Base-by-base conservation (phyloP, 2,329 filamentous ascomycete genomes). In the Coleophoma crateriformis region DNA sequence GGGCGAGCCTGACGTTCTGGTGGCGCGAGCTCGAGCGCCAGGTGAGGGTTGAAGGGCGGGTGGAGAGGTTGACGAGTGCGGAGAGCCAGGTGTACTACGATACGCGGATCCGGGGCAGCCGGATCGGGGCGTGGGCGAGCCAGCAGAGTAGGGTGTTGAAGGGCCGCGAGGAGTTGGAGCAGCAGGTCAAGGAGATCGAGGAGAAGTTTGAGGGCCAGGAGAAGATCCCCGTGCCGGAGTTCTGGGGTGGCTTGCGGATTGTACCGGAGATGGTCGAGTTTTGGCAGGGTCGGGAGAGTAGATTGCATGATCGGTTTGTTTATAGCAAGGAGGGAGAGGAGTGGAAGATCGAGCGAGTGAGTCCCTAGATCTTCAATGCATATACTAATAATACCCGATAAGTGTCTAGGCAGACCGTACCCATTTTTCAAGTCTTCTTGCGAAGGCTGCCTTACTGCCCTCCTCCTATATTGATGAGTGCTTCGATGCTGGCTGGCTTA, bases 91-190 rank as follows among this genome's bases (percentile, higher is more conserved):
- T 65, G 15, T 87, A 87, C 65, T 87, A 74, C 58, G 79, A 84
- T 62, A 84, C 82, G 14, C 69, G 83, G 40, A 90, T 90, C 45
- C 75, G 94, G 3, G 92, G 90, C 1, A 90, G 84, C 62, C 75
- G 90, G 57, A 78, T 99, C 52, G 94, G 94, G 0, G 94, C 91
- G 1, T 97, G 94, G 94, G 90, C 94, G 11, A 95, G 89, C 67
- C 78, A 81, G 68, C 94, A 99, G 79, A 95, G 88, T 64, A 76
- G 81, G 60, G 88, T 92, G 39, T 69, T 97, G 50, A 68, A 71
- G 68, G 87, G 87, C 4, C 76, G 92, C 45, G 79, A 77, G 54
- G 76, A 88, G 70, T 70, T 99, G 52, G 89, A 96, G 63, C 71
- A 74, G 34, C 84, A 85, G 75, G 90, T 97, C 0, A 75, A 74